Conservation (phyloP, 352 stramenopile species). For the Pythium aquatile region DNA sequence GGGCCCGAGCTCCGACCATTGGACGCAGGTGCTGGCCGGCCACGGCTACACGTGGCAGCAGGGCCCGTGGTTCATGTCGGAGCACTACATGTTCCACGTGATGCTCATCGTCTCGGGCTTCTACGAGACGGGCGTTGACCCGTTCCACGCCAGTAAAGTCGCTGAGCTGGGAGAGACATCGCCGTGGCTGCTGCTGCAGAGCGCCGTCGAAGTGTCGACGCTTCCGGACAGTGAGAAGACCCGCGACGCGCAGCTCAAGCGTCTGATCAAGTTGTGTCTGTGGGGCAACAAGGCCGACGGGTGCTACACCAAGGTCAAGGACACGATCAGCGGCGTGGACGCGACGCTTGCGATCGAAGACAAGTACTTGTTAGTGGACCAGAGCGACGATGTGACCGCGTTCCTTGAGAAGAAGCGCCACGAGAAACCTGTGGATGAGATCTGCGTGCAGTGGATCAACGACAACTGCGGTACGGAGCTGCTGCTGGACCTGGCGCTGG, state of each 20-base stretch:
- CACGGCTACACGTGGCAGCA: conserved; percentile 68
- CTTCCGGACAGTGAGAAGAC: conserved; percentile 26
- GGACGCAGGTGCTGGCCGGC: conserved; percentile 38
- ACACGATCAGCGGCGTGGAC: conserved; percentile 53
- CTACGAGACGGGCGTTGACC: conserved; percentile 57
- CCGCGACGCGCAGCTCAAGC: conserved; percentile 40
- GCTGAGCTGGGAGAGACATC: conserved; percentile 48
- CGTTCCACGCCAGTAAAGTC: conserved; percentile 67
- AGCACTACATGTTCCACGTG: conserved; percentile 78
- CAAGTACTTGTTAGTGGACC: conserved; percentile 54
- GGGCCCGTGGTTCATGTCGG: conserved; percentile 68
- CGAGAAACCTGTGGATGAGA: neutral
- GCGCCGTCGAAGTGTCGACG: conserved; percentile 36
- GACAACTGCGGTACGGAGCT: conserved; percentile 80
- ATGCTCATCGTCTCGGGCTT: conserved; percentile 62
- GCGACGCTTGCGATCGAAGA: conserved; percentile 59
- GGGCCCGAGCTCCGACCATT: conserved; percentile 45
- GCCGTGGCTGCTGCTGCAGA: conserved; percentile 61
- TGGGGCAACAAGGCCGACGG: conserved; percentile 81
- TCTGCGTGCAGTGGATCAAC: conserved; percentile 66
- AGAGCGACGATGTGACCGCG: conserved; percentile 48
- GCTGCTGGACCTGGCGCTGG: conserved; percentile 63
- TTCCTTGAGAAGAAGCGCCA: conserved; percentile 33
- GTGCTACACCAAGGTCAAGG: conserved; percentile 73
- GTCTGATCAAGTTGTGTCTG: conserved; percentile 67